These are phyloP conservation scores for Hypoxylon sp. DNA, from an alignment of 2,329 filamentous ascomycete species.

Conservation along the genomic window DNA sequence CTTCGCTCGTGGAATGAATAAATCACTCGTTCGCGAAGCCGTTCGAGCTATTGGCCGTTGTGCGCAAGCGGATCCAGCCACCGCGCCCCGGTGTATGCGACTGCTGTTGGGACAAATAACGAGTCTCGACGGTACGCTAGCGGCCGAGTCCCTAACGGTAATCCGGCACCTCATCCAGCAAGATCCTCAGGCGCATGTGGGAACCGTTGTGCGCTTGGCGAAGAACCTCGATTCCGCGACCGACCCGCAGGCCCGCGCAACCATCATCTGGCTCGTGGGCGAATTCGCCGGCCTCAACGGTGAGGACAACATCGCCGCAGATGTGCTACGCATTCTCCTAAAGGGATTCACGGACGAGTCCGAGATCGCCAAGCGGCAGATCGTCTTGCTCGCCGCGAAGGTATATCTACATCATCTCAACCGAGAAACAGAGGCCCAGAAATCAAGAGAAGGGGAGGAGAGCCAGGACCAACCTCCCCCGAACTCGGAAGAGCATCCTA, in stretches of 20 bases:
- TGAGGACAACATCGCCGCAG: slow-evolving; percentile 90
- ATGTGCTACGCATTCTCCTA: slow-evolving; percentile 88
- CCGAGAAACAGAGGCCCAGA: slow-evolving; percentile 63
- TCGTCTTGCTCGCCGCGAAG: slow-evolving; percentile 93
- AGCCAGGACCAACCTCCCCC: slow-evolving; percentile 50
- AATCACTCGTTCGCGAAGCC: slow-evolving; percentile 85
- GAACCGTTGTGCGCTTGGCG: slow-evolving; percentile 88
- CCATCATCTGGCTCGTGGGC: slow-evolving; percentile 96
- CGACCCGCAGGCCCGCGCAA: slow-evolving; percentile 89
- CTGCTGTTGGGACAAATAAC: slow-evolving; percentile 89
- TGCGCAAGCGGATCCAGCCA: slow-evolving; percentile 80
- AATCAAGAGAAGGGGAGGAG: slow-evolving; percentile 54
- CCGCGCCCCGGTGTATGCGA: slow-evolving; percentile 82
- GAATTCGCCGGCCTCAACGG: slow-evolving; percentile 87
- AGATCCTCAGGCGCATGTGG: slow-evolving; percentile 81
- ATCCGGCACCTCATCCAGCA: slow-evolving; percentile 96
- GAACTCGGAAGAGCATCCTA: slow-evolving; percentile 71
- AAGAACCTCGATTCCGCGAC: slow-evolving; percentile 91
- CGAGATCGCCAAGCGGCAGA: slow-evolving; percentile 89
- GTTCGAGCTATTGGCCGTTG: slow-evolving; percentile 95
- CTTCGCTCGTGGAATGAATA: slow-evolving; percentile 82
- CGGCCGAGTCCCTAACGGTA: slow-evolving; percentile 93
- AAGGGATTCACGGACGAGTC: slow-evolving; percentile 88
- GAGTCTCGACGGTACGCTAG: slow-evolving; percentile 86
- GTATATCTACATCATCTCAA: slow-evolving; percentile 93